Conservation (phyloP, 2,329 filamentous ascomycete genomes). For the Ustulina deusta region DNA sequence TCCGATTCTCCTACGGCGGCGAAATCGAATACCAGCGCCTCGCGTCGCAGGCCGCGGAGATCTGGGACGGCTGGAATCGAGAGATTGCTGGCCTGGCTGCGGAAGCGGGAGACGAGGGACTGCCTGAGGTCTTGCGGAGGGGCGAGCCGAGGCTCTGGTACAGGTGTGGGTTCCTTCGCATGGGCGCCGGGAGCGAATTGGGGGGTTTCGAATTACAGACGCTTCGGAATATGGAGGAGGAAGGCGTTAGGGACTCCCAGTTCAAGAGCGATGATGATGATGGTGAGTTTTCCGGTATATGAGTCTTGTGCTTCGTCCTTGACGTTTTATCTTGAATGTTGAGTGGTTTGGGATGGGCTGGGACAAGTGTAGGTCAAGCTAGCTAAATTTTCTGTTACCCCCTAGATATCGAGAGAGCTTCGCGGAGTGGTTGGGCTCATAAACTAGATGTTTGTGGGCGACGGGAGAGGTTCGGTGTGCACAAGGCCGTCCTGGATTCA, state of each 20-base stretch:
- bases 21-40: constrained; percentile 61
- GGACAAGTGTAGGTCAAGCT: not conserved
- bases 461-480: constrained; percentile 44
- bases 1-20: constrained; percentile 57
- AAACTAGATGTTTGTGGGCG: constrained; percentile 53
- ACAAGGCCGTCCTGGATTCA: constrained; percentile 58
- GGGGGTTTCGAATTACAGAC: constrained; percentile 42
- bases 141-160: constrained; percentile 44
- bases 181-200: constrained; percentile 42
- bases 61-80: constrained; percentile 61
- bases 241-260: constrained; percentile 45
- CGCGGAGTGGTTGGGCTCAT: constrained; percentile 42
- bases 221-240: constrained; percentile 45
- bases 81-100: constrained; percentile 48
- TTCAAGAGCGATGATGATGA: constrained; percentile 44
- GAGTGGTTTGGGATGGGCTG: not conserved
- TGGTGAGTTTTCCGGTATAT: constrained; percentile 37
- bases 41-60: constrained; percentile 55
- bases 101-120: constrained; percentile 23
- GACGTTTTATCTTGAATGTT: not conserved
- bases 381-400: not conserved
- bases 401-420: constrained; percentile 41
- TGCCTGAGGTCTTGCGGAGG: constrained; percentile 38
- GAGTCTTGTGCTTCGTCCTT: not conserved
- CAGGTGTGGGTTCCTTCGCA: constrained; percentile 46